These are phyloP conservation scores for Noccaea bulbosa DNA, from an alignment of 345 rosid species.

Conservation along the genomic window DNA sequence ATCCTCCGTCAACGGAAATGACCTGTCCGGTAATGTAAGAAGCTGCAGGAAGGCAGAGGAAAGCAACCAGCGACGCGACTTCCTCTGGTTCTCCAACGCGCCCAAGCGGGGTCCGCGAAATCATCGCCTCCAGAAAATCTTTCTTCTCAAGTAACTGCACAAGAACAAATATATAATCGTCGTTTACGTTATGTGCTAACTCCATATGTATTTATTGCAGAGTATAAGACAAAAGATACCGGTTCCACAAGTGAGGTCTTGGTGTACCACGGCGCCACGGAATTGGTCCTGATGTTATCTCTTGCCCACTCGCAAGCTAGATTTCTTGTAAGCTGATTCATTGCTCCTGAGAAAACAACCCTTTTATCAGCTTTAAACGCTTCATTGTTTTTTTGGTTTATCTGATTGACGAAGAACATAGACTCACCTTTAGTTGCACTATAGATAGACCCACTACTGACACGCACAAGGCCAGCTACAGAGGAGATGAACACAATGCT, in stretches of 20 bases:
- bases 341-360: slow-evolving; percentile 56
- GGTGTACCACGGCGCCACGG: slow-evolving; percentile 87
- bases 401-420: background rate
- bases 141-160: slow-evolving; percentile 61
- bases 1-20: slow-evolving; percentile 45
- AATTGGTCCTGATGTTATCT: slow-evolving; percentile 81
- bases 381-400: background rate
- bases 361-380: background rate
- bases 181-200: background rate
- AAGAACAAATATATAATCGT: background rate
- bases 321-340: slow-evolving; percentile 78
- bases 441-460: slow-evolving; percentile 68
- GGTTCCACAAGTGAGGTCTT: slow-evolving; percentile 74
- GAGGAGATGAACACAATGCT: slow-evolving; percentile 90
- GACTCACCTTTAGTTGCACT: slow-evolving; percentile 72
- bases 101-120: slow-evolving; percentile 70
- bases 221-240: slow-evolving; percentile 48
- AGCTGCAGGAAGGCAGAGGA: slow-evolving; percentile 79
- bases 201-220: background rate
- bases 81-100: slow-evolving; percentile 84
- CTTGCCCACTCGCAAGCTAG: slow-evolving; percentile 95
- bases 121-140: slow-evolving; percentile 50
- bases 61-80: slow-evolving; percentile 72
- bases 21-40: slow-evolving; percentile 67
- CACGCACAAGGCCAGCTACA: slow-evolving; percentile 56